Evolutionary conservation across 306 rosid species (phyloP).

Genomic region (Neltuma alba): DNA sequence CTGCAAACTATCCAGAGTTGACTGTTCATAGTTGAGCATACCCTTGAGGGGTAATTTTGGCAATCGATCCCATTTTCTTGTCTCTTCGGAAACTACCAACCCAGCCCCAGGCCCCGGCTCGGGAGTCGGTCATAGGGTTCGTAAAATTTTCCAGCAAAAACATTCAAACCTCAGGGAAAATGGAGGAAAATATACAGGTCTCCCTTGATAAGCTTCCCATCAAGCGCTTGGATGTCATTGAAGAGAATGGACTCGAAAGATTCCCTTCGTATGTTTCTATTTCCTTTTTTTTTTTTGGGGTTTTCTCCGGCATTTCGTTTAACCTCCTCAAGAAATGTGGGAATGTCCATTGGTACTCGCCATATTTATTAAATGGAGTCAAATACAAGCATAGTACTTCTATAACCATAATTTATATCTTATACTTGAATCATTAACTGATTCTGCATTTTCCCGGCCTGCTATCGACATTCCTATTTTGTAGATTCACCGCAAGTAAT

Average conservation of each 20-base stretch:
- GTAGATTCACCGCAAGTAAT: not conserved
- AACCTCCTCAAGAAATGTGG: not conserved
- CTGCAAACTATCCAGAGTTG: not conserved
- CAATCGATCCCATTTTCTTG: not conserved
- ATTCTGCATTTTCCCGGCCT: not conserved
- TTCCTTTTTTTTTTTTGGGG: not conserved
- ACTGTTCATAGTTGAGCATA: no score
- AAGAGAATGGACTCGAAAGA: constrained; percentile 81
- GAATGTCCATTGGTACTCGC: not conserved
- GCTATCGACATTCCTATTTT: not conserved
- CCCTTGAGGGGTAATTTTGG: not conserved
- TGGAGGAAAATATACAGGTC: constrained; percentile 62
- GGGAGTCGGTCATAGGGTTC: constrained; percentile 56
- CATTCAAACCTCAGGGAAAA: constrained; percentile 17
- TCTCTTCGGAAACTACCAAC: not conserved
- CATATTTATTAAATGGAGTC: not conserved
- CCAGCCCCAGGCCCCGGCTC: constrained; percentile 17
- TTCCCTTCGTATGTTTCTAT: constrained; percentile 69
- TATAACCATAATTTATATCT: not conserved
- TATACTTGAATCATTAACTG: not conserved
- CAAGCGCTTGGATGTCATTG: constrained; percentile 85
- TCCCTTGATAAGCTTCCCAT: constrained; percentile 90
- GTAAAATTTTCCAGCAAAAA: constrained; percentile 31
- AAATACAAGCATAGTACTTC: not conserved
- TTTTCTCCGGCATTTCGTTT: not conserved